Evolutionary conservation across 2,329 filamentous ascomycete species (phyloP).

Genomic region (Colletotrichum orchidophilum): DNA sequence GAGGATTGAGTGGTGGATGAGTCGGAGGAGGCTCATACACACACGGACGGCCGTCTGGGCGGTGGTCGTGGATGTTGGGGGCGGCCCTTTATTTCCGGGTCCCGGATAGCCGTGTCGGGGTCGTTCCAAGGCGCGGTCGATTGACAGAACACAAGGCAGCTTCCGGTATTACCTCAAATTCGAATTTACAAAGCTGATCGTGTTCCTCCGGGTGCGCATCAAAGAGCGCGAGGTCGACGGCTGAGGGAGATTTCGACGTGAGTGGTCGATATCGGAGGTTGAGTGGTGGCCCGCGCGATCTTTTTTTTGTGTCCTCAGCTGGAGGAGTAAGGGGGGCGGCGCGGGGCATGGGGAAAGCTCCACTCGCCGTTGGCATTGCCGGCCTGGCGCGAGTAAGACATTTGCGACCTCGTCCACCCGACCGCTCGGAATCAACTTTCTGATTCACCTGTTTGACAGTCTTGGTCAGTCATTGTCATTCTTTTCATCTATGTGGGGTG

Average conservation of each 20-base stretch:
- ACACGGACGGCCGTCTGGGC: not conserved
- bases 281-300: constrained; percentile 1
- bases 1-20: not conserved
- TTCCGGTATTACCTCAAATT: constrained; percentile 10
- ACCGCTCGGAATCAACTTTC: not conserved
- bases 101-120: constrained; percentile 26
- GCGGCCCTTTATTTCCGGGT: constrained; percentile 13
- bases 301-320: not conserved
- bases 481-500: not conserved
- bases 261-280: constrained; percentile 16
- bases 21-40: not conserved
- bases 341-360: constrained; percentile 17
- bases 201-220: not conserved
- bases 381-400: not conserved
- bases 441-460: not conserved
- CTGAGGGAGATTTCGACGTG: not conserved
- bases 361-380: not conserved
- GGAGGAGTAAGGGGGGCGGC: not conserved
- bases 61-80: constrained; percentile 5
- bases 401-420: not conserved
- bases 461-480: not conserved
- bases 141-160: constrained; percentile 1
- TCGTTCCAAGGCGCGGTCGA: constrained; percentile 15
- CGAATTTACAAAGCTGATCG: constrained; percentile 5
- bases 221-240: not conserved